A percentile compares a stretch with the other conserved stretches of the same genome.
Conservation (phyloP, 139 green algal genomes). For the Micractinium sp. region DNA sequence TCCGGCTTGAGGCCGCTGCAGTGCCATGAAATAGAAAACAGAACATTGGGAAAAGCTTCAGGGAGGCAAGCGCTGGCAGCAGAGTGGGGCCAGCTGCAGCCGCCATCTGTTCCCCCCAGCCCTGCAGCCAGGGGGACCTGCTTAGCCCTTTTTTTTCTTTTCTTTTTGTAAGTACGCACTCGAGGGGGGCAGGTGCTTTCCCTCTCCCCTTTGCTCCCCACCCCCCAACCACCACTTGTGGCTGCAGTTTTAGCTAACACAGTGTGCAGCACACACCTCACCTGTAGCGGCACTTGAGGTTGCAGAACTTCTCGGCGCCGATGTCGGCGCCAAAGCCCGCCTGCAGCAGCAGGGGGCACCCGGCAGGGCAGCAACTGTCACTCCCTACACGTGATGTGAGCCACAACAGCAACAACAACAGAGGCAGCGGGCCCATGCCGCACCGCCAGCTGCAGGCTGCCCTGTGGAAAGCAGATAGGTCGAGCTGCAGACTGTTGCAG, state of each 20-base stretch:
- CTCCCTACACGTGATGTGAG: too few relatives aligned
- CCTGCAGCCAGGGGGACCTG: too few relatives aligned
- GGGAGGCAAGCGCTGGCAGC: slow-evolving; percentile 31
- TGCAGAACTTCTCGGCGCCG: slow-evolving; percentile 89
- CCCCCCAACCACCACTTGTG: too few relatives aligned
- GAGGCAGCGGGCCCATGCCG: too few relatives aligned
- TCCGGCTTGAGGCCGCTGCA: slow-evolving; percentile 73
- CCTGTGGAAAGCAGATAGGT: too few relatives aligned
- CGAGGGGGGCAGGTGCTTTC: neutral
- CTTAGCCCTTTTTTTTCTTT: too few relatives aligned
- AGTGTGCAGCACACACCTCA: neutral
- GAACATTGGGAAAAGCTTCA: neutral
- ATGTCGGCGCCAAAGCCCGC: slow-evolving; percentile 98
- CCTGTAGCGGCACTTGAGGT: slow-evolving; percentile 35
- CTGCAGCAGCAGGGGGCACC: slow-evolving; percentile 39
- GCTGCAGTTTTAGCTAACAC: too few relatives aligned
- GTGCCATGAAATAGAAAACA: slow-evolving; percentile 19
- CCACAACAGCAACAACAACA: too few relatives aligned
- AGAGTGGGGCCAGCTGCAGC: neutral
- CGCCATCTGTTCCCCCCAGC: too few relatives aligned
- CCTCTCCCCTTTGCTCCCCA: neutral
- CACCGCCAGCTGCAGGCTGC: too few relatives aligned
- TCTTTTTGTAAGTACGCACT: too few relatives aligned
- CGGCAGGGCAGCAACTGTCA: neutral
- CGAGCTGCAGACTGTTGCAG: too few relatives aligned